These are phyloP conservation scores for Styphnolobium japonicum DNA, from an alignment of 306 rosid genomes.

Conservation along the genomic window DNA sequence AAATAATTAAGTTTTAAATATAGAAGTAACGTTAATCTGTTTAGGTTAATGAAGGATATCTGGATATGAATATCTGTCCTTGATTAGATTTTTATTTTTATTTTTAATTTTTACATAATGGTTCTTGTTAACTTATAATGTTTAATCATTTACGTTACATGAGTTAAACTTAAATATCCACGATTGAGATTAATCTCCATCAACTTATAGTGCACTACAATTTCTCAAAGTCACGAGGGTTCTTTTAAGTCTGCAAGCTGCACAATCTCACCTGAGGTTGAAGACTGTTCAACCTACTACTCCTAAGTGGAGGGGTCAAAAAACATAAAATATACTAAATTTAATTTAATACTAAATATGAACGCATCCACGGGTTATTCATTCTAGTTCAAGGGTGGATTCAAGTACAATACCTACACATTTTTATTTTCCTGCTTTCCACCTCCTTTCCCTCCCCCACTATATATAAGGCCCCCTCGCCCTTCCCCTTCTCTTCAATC, in stretches of 20 bases:
- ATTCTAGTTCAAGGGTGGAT: background rate
- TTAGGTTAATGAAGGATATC: too few species aligned
- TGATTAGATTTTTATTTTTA: too few species aligned
- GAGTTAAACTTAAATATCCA: background rate
- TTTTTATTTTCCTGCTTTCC: background rate
- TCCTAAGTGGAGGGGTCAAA: background rate
- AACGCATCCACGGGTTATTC: background rate
- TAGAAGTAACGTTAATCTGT: too few species aligned
- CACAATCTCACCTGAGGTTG: background rate
- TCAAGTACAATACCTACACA: background rate
- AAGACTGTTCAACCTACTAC: background rate
- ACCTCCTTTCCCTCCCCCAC: background rate
- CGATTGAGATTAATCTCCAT: background rate
- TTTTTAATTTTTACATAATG: too few species aligned
- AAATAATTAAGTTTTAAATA: too few species aligned
- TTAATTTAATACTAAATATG: constrained; percentile 23
- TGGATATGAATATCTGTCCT: too few species aligned
- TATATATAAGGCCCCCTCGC: background rate
- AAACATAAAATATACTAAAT: background rate
- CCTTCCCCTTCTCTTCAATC: background rate
- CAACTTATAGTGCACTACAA: background rate
- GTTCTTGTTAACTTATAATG: background rate
- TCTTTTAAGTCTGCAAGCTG: background rate
- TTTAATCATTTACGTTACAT: background rate
- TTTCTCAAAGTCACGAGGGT: background rate